phyloP scores from a whole-genome alignment of 257 asterid species.

The Solanum sejunctum region DNA sequence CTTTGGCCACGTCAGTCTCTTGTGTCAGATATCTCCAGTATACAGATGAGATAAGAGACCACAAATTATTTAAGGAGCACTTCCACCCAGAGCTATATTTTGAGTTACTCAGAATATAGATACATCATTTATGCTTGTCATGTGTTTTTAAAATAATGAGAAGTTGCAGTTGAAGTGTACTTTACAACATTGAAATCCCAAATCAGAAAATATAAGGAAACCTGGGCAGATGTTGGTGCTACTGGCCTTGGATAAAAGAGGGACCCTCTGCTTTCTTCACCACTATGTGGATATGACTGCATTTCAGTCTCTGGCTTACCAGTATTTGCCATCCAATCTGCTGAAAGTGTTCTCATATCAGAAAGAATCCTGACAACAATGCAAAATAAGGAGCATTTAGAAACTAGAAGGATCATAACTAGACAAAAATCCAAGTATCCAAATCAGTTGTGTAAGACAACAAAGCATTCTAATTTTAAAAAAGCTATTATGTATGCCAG shows the following conservation, averaged over 20 bases:
- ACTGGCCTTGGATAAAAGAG: slow-evolving; percentile 91
- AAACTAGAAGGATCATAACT: background rate
- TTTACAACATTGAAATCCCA: background rate
- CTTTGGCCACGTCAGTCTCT: background rate
- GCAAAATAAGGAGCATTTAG: slow-evolving; percentile 4
- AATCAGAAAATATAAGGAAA: slow-evolving; percentile 13
- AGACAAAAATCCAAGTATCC: background rate
- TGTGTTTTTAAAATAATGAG: background rate
- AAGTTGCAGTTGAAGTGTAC: background rate
- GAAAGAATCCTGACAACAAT: slow-evolving; percentile 76
- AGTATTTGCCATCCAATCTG: slow-evolving; percentile 99
- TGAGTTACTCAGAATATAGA: background rate
- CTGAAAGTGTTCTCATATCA: slow-evolving; percentile 97
- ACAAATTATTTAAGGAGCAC: background rate
- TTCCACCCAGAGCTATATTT: background rate
- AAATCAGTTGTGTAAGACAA: background rate
- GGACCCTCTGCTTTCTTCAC: slow-evolving; percentile 77
- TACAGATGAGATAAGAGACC: background rate
- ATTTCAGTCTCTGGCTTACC: slow-evolving; percentile 72
- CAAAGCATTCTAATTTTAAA: background rate
- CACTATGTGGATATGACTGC: slow-evolving; percentile 63
- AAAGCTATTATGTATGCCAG: background rate
- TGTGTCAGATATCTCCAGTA: background rate
- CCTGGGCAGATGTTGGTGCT: slow-evolving; percentile 99
- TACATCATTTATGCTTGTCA: background rate